Conservation (phyloP, 2,329 filamentous ascomycete genomes). For the Fusarium secorum region DNA sequence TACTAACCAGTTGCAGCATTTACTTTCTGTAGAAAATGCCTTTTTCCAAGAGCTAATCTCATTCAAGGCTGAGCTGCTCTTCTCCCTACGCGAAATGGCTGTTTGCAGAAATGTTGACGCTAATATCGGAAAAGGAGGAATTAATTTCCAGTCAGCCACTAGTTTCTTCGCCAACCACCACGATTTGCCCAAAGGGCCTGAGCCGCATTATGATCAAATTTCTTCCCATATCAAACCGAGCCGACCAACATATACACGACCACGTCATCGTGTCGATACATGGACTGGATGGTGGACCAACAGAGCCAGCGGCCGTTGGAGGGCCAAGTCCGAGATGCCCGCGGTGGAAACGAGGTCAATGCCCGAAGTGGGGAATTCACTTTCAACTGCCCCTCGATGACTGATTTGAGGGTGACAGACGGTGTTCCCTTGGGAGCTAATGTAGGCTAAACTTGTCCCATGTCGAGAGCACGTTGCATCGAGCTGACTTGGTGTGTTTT, state of each 20-base stretch:
- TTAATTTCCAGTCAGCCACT: slow-evolving; percentile 1
- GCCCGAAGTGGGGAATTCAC: background rate
- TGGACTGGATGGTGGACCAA: background rate
- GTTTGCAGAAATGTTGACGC: background rate
- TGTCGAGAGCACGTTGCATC: background rate
- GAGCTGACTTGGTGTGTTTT: background rate
- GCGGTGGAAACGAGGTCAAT: background rate
- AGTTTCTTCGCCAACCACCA: background rate
- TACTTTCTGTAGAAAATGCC: background rate
- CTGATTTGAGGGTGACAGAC: background rate
- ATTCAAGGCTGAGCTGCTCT: background rate
- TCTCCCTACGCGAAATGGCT: background rate
- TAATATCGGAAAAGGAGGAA: background rate
- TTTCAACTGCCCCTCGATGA: background rate
- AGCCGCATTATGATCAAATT: background rate
- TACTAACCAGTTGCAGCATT: background rate
- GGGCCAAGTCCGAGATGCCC: background rate
- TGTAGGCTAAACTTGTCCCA: background rate
- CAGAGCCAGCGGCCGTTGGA: background rate
- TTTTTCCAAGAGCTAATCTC: background rate
- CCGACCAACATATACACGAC: background rate
- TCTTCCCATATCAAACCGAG: background rate
- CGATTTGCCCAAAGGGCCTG: background rate
- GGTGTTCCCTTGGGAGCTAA: background rate
- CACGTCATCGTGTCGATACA: background rate